Evolutionary conservation across 75 land plant genomes (phyloP), one percentile per base, ranked within the genome.

Genomic region (Chamaecyparis obtusa): DNA sequence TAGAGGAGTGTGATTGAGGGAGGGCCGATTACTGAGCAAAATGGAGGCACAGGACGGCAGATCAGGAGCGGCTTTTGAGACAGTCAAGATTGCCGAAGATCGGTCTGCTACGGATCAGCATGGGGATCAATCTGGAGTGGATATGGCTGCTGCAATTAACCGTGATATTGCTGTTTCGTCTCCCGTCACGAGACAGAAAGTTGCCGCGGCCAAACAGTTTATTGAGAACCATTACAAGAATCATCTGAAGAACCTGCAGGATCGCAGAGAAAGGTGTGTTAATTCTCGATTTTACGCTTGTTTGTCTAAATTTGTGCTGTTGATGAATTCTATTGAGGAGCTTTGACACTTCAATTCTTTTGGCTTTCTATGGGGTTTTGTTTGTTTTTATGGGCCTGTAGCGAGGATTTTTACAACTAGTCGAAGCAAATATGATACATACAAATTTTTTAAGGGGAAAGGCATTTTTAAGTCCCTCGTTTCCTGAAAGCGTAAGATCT

Each of bases 201-300:
- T 95, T 17, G 93, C 93, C 4, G 94, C 91, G 0, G 95, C 95
- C 8, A 94, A 94, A 90, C 87, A 93, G 90, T 94, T 88, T 80
- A 94, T 94, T 36, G 95, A 94, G 92, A 94, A 94, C 72, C 95
- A 94, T 79, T 94, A 91, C 87, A 87, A 90, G 54, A 83, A 91
- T 84, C 92, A 94, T 83, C 90, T 89, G 89, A 94, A 94, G 90
- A 94, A 88, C 79, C 88, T 92, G 83, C 92, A 91, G 76, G 95
- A 94, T 41, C 92, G 95, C 13, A 91, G 86, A 78, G 94, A 94
- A 88, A 94, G 95, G 95, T 94, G 32, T 24, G 90, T 57, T 87
- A 21, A 72, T 10, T 8, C 48, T 27, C 4, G 9, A 21, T 85
- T 27, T 43, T 85, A 51, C 83, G 39, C 10, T 71, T 13, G 3